Evolutionary conservation across 306 rosid species (phyloP).

Genomic region (Cercis canadensis): DNA sequence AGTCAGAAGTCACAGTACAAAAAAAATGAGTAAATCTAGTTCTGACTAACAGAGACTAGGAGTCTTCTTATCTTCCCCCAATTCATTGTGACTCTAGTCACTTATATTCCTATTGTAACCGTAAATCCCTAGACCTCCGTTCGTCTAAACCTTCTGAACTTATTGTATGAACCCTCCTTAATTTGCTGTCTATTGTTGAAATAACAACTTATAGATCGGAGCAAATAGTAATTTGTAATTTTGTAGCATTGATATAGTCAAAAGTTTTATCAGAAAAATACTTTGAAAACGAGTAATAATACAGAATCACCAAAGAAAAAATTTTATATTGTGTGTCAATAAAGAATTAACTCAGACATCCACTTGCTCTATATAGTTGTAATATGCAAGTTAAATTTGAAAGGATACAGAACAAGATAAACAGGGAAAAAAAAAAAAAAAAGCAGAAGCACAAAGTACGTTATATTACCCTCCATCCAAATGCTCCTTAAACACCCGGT

Average conservation of each 20-base stretch:
- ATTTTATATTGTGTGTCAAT: background rate
- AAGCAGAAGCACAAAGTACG: background rate
- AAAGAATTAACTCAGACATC: no score
- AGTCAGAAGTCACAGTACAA: background rate
- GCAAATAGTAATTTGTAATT: background rate
- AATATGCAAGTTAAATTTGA: no score
- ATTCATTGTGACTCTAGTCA: no score
- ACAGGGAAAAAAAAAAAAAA: background rate
- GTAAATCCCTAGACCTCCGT: background rate
- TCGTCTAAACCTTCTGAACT: background rate
- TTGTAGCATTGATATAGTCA: background rate
- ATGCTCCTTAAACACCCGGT: slow-evolving; percentile 77
- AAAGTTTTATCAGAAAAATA: slow-evolving; percentile 4
- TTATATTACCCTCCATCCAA: slow-evolving; percentile 72
- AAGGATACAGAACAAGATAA: no score
- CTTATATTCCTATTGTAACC: no score
- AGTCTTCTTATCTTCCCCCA: background rate
- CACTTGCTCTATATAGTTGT: no score
- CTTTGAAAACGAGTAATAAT: background rate
- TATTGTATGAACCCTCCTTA: background rate
- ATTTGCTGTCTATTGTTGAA: background rate
- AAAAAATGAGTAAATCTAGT: background rate
- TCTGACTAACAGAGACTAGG: background rate
- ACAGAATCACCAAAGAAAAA: background rate
- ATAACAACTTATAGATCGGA: background rate